Percentiles rank a stretch among this genome's conserved stretches.
Evolutionary conservation across 345 rosid genomes (phyloP).

Genomic region (Hibiscus trionum): DNA sequence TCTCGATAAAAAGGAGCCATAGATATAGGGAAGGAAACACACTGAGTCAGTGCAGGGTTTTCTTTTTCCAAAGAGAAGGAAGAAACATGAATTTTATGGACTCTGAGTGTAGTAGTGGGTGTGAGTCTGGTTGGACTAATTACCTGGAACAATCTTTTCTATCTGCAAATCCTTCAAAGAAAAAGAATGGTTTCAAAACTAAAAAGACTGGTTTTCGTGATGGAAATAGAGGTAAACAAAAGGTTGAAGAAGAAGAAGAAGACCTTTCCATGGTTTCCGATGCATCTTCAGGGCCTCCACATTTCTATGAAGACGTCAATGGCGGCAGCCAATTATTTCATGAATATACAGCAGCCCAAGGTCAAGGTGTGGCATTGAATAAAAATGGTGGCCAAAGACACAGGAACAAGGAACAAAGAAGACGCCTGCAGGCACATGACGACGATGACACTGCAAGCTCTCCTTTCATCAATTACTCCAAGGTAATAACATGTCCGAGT

Average conservation of each 20-base stretch:
- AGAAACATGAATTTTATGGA: conserved; percentile 35
- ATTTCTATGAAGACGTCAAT: conserved; percentile 33
- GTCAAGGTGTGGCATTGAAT: conserved; percentile 11
- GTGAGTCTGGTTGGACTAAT: conserved; percentile 98
- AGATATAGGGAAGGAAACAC: background rate
- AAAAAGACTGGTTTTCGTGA: conserved; percentile 14
- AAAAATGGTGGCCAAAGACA: conserved; percentile 25
- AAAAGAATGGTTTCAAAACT: background rate
- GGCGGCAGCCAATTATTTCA: background rate
- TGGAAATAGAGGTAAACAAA: conserved; percentile 12
- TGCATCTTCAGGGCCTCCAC: conserved; percentile 98
- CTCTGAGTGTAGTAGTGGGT: conserved; percentile 67
- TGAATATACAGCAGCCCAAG: conserved; percentile 13
- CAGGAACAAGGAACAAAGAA: conserved; percentile 31
- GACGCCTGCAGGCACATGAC: conserved; percentile 23
- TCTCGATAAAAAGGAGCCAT: conserved; percentile 4
- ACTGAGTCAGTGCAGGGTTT: conserved; percentile 3
- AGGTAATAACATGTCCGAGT: conserved; percentile 23
- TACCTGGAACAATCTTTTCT: conserved; percentile 70
- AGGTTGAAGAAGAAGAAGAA: conserved; percentile 42
- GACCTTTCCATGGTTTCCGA: conserved; percentile 93
- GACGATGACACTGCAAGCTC: conserved; percentile 93
- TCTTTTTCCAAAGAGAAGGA: background rate
- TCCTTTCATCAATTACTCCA: conserved; percentile 31
- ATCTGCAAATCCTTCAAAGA: conserved; percentile 26